Conservation (phyloP, 2,329 filamentous ascomycete genomes). For the Clarireedia homoeocarpa region DNA sequence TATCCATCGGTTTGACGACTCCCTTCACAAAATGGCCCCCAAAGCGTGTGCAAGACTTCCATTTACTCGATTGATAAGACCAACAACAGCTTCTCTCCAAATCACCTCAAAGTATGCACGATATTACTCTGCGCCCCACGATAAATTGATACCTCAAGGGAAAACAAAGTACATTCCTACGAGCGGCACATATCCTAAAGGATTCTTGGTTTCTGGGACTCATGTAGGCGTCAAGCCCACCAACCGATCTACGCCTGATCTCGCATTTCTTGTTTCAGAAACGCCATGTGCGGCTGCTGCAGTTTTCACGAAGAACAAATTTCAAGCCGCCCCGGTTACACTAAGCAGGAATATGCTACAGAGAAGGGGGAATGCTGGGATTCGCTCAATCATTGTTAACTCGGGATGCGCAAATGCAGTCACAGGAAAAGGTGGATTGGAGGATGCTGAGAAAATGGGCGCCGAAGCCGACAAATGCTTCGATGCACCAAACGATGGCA, state of each 20-base stretch:
- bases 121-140: conserved; percentile 51
- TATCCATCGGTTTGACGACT: too few relatives aligned
- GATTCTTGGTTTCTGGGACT: conserved; percentile 79
- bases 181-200: conserved; percentile 78
- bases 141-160: conserved; percentile 57
- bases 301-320: conserved; percentile 97
- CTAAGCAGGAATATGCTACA: conserved; percentile 69
- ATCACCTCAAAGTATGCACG: conserved; percentile 26
- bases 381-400: conserved; percentile 83
- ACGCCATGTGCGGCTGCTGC: conserved; percentile 78
- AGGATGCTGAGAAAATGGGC: conserved; percentile 84
- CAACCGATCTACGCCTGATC: conserved; percentile 85
- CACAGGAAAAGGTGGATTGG: conserved; percentile 79
- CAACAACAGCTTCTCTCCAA: conserved; percentile 18
- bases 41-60: conserved; percentile 17
- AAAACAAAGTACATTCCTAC: conserved; percentile 90
- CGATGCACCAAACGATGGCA: conserved; percentile 35
- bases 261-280: conserved; percentile 83
- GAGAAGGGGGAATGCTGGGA: conserved; percentile 56
- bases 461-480: conserved; percentile 63
- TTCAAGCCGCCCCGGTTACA: conserved; percentile 91
- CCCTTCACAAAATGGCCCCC: conserved; percentile 22
- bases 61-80: conserved; percentile 21
- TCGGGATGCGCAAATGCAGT: conserved; percentile 97
- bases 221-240: conserved; percentile 90